Evolutionary conservation across 257 asterid genomes (phyloP), one percentile per base, ranked within the genome.

Genomic region (Solanum chilense): DNA sequence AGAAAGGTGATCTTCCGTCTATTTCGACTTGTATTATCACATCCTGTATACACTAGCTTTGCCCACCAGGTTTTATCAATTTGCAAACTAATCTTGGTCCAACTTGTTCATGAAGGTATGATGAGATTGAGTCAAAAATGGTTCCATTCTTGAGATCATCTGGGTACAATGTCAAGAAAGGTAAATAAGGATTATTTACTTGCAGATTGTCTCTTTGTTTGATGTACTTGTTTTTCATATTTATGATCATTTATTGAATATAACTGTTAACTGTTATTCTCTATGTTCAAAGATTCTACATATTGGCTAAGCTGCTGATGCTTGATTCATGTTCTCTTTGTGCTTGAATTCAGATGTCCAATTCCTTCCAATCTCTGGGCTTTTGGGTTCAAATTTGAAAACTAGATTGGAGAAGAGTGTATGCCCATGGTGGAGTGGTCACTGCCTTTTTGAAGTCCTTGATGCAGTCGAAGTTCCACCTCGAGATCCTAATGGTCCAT

Each of bases 311-410:
- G 83, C 58, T 42, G n/a, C 62, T n/a, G 39, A 62, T 35, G 16
- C 23, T 41, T 62, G 41, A 85, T 27, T 85, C 21, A 3, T 41
- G 20, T 41, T 37, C 39, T 44, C 25, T 62, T 37, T 25, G 78
- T 29, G 41, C 31, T 33, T 12, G 58, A 45, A 71, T 89, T 37
- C 87, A 49, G 99, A 97, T 86, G 99, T 97, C 76, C 93, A 89
- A 87, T 97, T 97, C 90, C 99, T 97, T 87, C 99, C 99, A 10
- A 94, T 97, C 87, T 96, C 99, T 85, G 98, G 98, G 82, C 98
- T 97, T 83, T 16, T 91, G 85, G 99, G 99, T 82, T 20, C 92
- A 89, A 97, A 97, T 88, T 89, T 97, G 98, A 90, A 96, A 89
- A 91, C 93, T 74, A 89, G 95, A 89, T 18, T 94, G 86, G 98